phyloP scores from a whole-genome alignment of 306 rosid species.

The Begonia fuchsioides region DNA sequence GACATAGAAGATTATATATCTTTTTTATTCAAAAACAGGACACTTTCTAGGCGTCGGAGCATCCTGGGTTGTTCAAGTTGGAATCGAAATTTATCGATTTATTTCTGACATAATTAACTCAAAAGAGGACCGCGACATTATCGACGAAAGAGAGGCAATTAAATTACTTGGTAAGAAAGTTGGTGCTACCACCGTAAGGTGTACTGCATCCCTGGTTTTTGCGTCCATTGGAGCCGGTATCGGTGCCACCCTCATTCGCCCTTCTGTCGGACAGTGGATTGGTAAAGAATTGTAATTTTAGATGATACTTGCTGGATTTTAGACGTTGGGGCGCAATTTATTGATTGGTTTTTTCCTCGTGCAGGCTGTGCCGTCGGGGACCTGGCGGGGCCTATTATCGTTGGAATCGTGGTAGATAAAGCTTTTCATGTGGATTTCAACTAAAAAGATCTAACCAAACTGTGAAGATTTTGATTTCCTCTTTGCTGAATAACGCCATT shows the following conservation, averaged over 20 bases:
- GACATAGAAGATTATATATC: background rate
- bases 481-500: too few relatives aligned
- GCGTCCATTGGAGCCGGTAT: conserved; percentile 76
- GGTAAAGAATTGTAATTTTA: conserved; percentile 34
- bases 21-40: conserved; percentile 25
- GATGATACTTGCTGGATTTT: background rate
- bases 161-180: conserved; percentile 32
- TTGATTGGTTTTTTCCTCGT: background rate
- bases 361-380: conserved; percentile 75
- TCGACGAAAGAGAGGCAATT: conserved; percentile 17
- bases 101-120: conserved; percentile 11
- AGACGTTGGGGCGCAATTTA: background rate
- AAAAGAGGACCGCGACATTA: conserved; percentile 17
- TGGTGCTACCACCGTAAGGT: conserved; percentile 32
- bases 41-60: conserved; percentile 63
- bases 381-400: conserved; percentile 53
- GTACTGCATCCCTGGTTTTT: conserved; percentile 55
- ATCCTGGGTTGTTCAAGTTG: conserved; percentile 76
- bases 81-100: conserved; percentile 39
- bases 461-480: background rate
- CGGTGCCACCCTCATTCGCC: conserved; percentile 54
- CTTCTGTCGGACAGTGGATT: conserved; percentile 63
- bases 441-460: conserved; percentile 5
- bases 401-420: conserved; percentile 27
- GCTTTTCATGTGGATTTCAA: conserved; percentile 23